Evolutionary conservation across 352 stramenopile species (phyloP).

Genomic region (Aphanomyces invadans): DNA sequence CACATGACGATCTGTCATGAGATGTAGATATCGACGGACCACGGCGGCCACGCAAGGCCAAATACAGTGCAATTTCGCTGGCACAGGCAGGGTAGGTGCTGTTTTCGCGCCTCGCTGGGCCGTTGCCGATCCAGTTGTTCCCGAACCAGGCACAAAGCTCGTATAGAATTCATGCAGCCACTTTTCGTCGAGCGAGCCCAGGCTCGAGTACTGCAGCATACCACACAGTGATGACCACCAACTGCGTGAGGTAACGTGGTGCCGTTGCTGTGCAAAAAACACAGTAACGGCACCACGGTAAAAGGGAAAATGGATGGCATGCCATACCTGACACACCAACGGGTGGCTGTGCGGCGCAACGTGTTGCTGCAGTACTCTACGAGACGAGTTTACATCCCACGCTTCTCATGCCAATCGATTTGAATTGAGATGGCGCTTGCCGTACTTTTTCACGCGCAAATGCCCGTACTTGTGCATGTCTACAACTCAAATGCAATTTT

Average conservation of each 20-base stretch:
- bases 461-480: constrained; percentile 81
- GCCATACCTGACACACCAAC: constrained; percentile 57
- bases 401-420: background rate
- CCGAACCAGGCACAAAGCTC: constrained; percentile 32
- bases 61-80: constrained; percentile 60
- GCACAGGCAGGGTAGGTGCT: constrained; percentile 32
- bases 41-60: constrained; percentile 76
- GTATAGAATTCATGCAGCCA: constrained; percentile 66
- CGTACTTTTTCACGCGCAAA: constrained; percentile 50
- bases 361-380: constrained; percentile 46
- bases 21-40: constrained; percentile 30
- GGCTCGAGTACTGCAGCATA: constrained; percentile 68
- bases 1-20: background rate
- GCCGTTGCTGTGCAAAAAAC: too few species aligned
- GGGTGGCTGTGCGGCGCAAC: constrained; percentile 46
- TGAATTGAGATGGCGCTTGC: background rate
- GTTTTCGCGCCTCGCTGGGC: background rate
- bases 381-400: too few species aligned
- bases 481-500: constrained; percentile 25
- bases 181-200: constrained; percentile 73
- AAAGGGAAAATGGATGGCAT: too few species aligned
- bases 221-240: too few species aligned
- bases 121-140: background rate
- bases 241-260: too few species aligned
- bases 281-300: too few species aligned